phyloP scores from a whole-genome alignment of 768 basidiomycete genomes.

The Cystobasidium onofrii region DNA sequence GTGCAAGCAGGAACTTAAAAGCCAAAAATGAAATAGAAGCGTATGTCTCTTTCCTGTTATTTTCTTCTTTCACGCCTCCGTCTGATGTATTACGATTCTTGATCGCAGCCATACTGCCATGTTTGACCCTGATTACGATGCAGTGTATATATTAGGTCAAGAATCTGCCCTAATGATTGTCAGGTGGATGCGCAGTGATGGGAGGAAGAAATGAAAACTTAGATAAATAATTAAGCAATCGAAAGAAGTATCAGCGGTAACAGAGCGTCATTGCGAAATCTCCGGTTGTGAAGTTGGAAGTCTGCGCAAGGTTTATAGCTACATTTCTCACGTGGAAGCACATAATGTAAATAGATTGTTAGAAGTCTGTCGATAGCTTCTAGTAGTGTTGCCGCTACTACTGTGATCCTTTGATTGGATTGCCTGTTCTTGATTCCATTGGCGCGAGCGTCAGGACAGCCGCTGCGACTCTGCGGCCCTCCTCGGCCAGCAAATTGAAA shows the following conservation, averaged over 20 bases:
- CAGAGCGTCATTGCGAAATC: too few relatives aligned
- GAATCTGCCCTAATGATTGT: neutral
- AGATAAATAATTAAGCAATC: too few relatives aligned
- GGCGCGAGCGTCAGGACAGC: constrained; percentile 61
- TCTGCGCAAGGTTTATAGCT: neutral
- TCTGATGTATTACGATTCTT: too few relatives aligned
- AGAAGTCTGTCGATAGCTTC: neutral
- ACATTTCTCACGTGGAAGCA: neutral
- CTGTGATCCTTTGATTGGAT: neutral
- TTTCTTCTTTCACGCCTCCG: too few relatives aligned
- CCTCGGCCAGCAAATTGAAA: constrained; percentile 85
- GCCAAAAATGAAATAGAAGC: constrained; percentile 28
- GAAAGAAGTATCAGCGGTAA: too few relatives aligned
- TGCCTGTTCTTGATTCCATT: constrained; percentile 35
- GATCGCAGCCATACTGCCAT: constrained; percentile 18
- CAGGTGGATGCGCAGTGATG: constrained; percentile 8
- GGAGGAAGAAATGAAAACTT: neutral
- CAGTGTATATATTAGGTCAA: constrained; percentile 6
- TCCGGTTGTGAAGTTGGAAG: too few relatives aligned
- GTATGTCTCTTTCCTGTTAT: too few relatives aligned
- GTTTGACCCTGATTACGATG: constrained; percentile 25
- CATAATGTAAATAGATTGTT: neutral
- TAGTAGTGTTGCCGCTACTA: neutral
- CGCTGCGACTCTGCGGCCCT: constrained; percentile 84
- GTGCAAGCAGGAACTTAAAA: constrained; percentile 5